Evolutionary conservation across 768 basidiomycete species (phyloP).

Genomic region (Suillus decipiens): DNA sequence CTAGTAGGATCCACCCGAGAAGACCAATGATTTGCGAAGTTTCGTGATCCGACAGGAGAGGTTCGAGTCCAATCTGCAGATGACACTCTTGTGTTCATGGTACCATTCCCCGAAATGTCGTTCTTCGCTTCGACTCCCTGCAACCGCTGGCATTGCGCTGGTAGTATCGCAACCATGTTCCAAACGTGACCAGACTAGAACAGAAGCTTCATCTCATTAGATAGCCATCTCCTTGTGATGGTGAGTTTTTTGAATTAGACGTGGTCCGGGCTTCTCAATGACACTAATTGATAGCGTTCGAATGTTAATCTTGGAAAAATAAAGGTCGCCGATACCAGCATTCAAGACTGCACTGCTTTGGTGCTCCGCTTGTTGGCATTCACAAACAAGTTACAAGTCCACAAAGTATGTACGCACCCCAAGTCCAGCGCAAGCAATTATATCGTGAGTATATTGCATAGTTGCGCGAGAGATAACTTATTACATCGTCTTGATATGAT

Average conservation of each 20-base stretch:
- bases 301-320: not conserved
- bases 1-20: not conserved
- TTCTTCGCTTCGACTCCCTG: not conserved
- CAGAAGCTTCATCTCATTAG: not conserved
- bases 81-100: not conserved
- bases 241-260: not conserved
- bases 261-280: not conserved
- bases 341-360: not conserved
- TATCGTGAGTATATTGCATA: not conserved
- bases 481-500: not conserved
- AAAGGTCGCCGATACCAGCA: not conserved
- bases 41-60: not conserved
- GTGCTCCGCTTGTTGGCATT: not conserved
- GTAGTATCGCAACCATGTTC: not conserved
- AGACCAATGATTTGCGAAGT: not conserved
- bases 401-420: not conserved
- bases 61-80: not conserved
- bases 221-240: not conserved
- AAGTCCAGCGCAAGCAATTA: conserved; percentile 5
- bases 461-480: not conserved
- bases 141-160: conserved; percentile 1
- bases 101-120: not conserved
- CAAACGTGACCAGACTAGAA: not conserved
- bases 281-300: not conserved
- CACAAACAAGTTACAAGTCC: not conserved